phyloP scores from a whole-genome alignment of 1,139 yeast genomes.

The Meyerozyma carpophila region DNA sequence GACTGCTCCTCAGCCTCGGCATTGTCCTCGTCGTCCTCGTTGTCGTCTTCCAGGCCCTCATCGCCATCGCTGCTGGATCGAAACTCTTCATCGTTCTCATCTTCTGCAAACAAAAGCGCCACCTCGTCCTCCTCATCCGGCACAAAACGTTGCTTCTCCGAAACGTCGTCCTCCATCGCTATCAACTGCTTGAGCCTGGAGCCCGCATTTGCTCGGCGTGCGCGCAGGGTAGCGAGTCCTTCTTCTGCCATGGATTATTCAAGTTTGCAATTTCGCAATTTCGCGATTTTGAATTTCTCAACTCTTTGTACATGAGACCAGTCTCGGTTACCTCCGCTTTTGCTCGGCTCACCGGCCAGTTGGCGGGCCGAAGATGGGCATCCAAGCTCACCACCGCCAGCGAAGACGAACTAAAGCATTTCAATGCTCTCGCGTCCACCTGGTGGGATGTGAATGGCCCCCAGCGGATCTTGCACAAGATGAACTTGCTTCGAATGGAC shows the following conservation, averaged over 20 bases:
- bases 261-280: neutral
- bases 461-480: conserved; percentile 86
- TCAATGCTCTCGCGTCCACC: conserved; percentile 73
- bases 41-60: conserved; percentile 14
- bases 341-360: neutral
- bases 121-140: conserved; percentile 70
- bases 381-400: conserved; percentile 29
- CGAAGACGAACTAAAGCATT: conserved; percentile 64
- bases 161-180: conserved; percentile 55
- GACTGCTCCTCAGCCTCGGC: conserved; percentile 13
- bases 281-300: neutral
- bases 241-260: conserved; percentile 26
- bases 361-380: neutral
- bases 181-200: conserved; percentile 70
- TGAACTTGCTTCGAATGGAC: conserved; percentile 88
- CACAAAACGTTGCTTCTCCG: conserved; percentile 26
- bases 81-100: conserved; percentile 79
- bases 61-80: conserved; percentile 14
- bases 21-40: conserved; percentile 25
- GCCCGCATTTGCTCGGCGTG: conserved; percentile 87
- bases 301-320: neutral
- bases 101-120: conserved; percentile 74
- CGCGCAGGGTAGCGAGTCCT: conserved; percentile 63
- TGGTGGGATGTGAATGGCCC: conserved; percentile 99
- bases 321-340: neutral